Conservation (phyloP, 169 alveolate species). For the Plasmodium sp. region DNA sequence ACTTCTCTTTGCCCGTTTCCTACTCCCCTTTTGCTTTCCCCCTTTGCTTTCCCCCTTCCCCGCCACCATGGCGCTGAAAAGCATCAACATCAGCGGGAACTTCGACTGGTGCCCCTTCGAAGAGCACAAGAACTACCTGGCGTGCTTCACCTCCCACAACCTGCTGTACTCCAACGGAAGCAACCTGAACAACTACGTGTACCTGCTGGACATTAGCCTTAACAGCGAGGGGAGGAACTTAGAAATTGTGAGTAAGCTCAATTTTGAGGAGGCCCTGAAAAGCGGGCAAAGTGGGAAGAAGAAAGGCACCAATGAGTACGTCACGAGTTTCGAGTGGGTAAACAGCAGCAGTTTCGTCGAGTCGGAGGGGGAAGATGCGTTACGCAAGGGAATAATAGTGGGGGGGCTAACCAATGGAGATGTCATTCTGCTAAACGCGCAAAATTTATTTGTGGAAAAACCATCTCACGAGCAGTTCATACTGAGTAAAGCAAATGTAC, state of each 20-base stretch:
- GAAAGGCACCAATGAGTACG: constrained; percentile 29
- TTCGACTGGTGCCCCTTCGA: constrained; percentile 75
- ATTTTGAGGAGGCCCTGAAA: constrained; percentile 63
- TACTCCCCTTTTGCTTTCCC: no score
- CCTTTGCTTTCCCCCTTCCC: not conserved
- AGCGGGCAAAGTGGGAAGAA: constrained; percentile 1
- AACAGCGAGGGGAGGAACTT: constrained; percentile 29
- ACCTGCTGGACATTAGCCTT: constrained; percentile 58
- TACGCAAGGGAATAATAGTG: constrained; percentile 56
- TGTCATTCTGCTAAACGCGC: constrained; percentile 37
- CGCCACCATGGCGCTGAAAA: constrained; percentile 56
- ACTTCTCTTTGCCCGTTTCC: no score
- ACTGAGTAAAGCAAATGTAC: constrained; percentile 65
- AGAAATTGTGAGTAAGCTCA: constrained; percentile 63
- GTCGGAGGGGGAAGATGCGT: constrained; percentile 9
- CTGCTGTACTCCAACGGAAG: constrained; percentile 39
- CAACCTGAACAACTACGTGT: constrained; percentile 45
- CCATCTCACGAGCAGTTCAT: constrained; percentile 31
- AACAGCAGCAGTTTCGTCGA: constrained; percentile 44
- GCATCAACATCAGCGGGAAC: constrained; percentile 71
- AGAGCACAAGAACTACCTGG: constrained; percentile 53
- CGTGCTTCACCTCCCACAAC: constrained; percentile 62
- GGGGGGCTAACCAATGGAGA: constrained; percentile 74
- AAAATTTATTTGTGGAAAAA: constrained; percentile 21
- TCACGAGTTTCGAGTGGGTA: constrained; percentile 71